A percentile compares a stretch with the other conserved stretches of the same genome.
phyloP scores from a whole-genome alignment of 163 green algal genomes.

The Smithsoniella earleae region DNA sequence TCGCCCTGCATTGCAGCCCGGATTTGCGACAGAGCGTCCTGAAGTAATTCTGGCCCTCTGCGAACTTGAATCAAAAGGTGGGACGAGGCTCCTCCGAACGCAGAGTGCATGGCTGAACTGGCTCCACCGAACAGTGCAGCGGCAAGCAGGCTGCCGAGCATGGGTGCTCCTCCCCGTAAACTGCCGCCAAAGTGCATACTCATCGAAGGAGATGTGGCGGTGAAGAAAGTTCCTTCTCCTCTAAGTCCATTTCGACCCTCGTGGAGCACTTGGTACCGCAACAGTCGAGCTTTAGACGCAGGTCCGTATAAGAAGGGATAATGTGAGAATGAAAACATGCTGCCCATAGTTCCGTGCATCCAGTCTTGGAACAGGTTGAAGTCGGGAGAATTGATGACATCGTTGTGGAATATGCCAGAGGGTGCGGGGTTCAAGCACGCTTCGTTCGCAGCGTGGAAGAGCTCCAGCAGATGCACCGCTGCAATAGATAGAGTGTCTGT shows the following conservation, averaged over 20 bases:
- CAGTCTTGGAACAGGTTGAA: conserved; percentile 27
- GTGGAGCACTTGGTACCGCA: conserved; percentile 2
- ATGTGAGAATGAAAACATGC: conserved; percentile 13
- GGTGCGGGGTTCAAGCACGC: not conserved
- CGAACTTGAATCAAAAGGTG: conserved; percentile 17
- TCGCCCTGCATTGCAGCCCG: not conserved
- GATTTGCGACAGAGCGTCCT: conserved; percentile 15
- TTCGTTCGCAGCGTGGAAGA: not conserved
- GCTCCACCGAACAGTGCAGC: no score
- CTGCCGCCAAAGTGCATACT: no score
- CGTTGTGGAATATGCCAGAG: conserved; percentile 21
- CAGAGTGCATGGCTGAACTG: no score
- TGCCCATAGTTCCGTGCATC: not conserved
- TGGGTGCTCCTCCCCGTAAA: no score
- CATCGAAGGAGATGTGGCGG: no score
- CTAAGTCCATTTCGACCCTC: no score
- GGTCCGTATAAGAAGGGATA: conserved; percentile 25
- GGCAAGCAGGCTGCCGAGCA: not conserved
- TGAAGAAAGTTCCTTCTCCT: no score
- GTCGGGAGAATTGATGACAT: conserved; percentile 28
- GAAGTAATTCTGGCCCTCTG: not conserved
- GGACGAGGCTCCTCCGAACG: not conserved
- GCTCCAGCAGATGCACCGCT: not conserved
- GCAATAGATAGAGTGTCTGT: not conserved
- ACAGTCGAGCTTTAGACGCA: conserved; percentile 1